Base-by-base conservation (phyloP, 2,329 filamentous ascomycete genomes). In the Hypoxylon sp. region DNA sequence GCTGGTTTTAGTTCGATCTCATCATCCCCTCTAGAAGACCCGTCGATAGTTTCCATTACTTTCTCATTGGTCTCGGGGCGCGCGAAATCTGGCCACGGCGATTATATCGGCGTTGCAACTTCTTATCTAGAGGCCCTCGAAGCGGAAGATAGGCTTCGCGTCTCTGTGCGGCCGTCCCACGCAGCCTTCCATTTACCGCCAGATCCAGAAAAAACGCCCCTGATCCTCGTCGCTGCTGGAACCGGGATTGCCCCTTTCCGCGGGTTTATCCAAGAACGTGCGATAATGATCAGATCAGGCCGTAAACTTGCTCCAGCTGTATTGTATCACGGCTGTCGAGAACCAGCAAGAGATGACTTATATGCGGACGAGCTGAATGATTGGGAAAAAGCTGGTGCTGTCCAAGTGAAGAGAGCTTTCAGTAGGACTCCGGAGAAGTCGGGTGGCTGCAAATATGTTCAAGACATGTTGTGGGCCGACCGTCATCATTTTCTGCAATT, bases 301-400 rank as follows among this genome's bases (percentile, higher is more conserved):
- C 77, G 81, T 9, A 74, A 74, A 38, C 77, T 86, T 0, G 84
- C 82, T 0, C 81, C 80, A 0, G 82, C 83, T 0, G 68, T 87
- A 9, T 77, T 87, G 5, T 86, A 86, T 76, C 78, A 79, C 52
- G 85, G 85, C 21, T 86, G 84, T 71, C 80, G 81, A 25, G 72
- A 78, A n/a, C 79, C 80, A 5, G 76, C 77, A 2, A 77, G 73
- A n/a, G 85, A 87, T 85, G 1, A 68, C 14, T n/a, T 68, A 21
- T 86, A 86, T 69, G 65, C 76, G 0, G 75, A 78, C 1, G 79
- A 81, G 28, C 74, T 86, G 14, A 72, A 69, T 10, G 49, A 60
- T 9, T 88, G 86, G 86, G 80, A 83, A 34, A 67, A 75, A 1
- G 72, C 80, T 7, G 86, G 86, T 0, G 85, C 83, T 0, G 85